Percentiles rank a stretch among this genome's conserved stretches.
phyloP scores from a whole-genome alignment of 1,139 yeast species.

The Geotrichum phurueaensis region DNA sequence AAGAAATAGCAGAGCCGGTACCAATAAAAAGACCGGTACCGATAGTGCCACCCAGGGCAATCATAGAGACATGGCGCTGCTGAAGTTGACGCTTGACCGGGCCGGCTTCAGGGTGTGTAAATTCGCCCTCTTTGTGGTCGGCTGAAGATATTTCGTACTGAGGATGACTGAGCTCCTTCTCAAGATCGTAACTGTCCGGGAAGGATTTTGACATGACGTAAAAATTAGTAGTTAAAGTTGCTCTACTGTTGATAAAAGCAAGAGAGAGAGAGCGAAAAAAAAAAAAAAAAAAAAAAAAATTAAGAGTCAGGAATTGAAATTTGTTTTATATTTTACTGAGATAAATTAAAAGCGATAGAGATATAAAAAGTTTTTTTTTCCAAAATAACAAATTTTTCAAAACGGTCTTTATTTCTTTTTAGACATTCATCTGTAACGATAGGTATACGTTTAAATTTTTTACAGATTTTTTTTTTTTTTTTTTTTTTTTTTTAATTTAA shows the following conservation, averaged over 20 bases:
- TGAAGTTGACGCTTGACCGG: slow-evolving; percentile 37
- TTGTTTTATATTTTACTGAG: not conserved
- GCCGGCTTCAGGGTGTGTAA: slow-evolving; percentile 2
- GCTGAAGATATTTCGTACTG: not conserved
- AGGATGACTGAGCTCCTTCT: not conserved
- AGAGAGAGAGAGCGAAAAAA: not conserved
- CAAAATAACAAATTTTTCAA: not conserved
- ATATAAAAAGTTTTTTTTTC: not conserved
- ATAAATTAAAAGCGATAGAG: not conserved
- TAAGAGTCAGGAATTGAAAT: not conserved
- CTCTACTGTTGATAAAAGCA: not conserved
- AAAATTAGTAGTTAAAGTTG: not conserved
- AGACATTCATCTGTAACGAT: not conserved
- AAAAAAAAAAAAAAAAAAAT: not conserved
- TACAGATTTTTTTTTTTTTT: not conserved
- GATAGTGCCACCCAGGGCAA: slow-evolving; percentile 49
- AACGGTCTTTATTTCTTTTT: not conserved
- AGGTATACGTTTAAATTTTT: not conserved
- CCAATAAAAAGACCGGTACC: slow-evolving; percentile 56
- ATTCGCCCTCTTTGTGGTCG: not conserved
- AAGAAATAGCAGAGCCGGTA: slow-evolving; percentile 53
- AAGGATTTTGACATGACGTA: not conserved
- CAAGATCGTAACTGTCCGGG: not conserved
- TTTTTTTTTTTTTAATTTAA: not conserved
- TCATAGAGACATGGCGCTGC: slow-evolving; percentile 44